These are phyloP conservation scores for Globisporangium paroecandrum DNA, from an alignment of 352 stramenopile species.

Conservation along the genomic window DNA sequence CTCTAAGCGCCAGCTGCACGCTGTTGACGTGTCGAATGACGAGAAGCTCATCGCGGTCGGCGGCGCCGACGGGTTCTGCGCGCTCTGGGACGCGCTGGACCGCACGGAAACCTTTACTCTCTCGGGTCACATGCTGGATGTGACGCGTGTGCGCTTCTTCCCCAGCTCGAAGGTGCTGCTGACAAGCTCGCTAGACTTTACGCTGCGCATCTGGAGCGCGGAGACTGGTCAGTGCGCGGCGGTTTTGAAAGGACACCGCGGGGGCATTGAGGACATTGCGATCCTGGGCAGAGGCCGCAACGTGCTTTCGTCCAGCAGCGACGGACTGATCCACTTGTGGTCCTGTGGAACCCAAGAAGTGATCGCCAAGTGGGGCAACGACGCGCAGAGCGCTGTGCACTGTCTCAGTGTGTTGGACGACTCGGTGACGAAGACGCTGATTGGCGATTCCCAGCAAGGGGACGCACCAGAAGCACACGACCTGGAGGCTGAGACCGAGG, in stretches of 20 bases:
- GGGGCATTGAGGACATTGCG: conserved; percentile 51
- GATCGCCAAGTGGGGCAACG: conserved; percentile 60
- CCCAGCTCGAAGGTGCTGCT: conserved; percentile 69
- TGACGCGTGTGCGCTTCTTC: conserved; percentile 61
- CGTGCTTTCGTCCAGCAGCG: conserved; percentile 60
- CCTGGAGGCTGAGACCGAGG: conserved; percentile 53
- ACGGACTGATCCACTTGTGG: conserved; percentile 69
- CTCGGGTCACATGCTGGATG: conserved; percentile 54
- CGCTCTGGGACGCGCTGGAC: conserved; percentile 41
- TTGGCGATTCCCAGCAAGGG: conserved; percentile 6
- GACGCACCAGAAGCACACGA: conserved; percentile 16
- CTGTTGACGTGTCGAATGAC: conserved; percentile 47
- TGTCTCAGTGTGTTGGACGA: conserved; percentile 50
- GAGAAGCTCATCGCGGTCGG: conserved; percentile 50
- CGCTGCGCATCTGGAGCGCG: conserved; percentile 64
- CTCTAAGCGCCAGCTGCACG: conserved; percentile 32
- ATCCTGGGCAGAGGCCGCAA: conserved; percentile 68
- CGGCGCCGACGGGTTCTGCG: conserved; percentile 48
- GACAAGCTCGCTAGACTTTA: conserved; percentile 70
- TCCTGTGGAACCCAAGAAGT: conserved; percentile 50
- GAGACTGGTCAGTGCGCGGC: conserved; percentile 44
- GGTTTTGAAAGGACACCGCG: conserved; percentile 53
- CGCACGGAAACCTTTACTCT: conserved; percentile 27
- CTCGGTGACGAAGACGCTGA: conserved; percentile 5
- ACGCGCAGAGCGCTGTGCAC: conserved; percentile 47